phyloP scores from a whole-genome alignment of 345 rosid species.

The Aegle marmelos region DNA sequence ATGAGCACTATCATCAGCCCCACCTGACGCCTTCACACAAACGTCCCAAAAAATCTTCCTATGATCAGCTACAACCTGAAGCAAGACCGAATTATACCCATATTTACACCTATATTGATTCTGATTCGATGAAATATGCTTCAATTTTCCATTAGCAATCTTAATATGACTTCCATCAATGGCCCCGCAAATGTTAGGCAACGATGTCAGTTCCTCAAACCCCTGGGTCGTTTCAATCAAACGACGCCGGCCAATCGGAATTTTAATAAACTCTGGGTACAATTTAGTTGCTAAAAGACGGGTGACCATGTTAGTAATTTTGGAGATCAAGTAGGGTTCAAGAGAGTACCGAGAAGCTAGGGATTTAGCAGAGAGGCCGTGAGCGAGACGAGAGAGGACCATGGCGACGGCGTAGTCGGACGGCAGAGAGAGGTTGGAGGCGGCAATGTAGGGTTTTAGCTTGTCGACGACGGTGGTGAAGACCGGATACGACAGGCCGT shows the following conservation, averaged over 20 bases:
- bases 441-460: slow-evolving; percentile 81
- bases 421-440: slow-evolving; percentile 88
- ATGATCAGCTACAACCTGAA: slow-evolving; percentile 93
- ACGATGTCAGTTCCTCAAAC: slow-evolving; percentile 83
- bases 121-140: background rate
- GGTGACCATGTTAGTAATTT: slow-evolving; percentile 94
- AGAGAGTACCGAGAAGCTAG: slow-evolving; percentile 72
- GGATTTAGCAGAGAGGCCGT: slow-evolving; percentile 74
- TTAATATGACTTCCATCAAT: slow-evolving; percentile 76
- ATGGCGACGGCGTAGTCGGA: slow-evolving; percentile 94
- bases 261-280: slow-evolving; percentile 88
- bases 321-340: slow-evolving; percentile 87
- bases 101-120: slow-evolving; percentile 50
- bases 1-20: slow-evolving; percentile 74
- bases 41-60: slow-evolving; percentile 96
- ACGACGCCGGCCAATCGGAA: slow-evolving; percentile 80
- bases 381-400: slow-evolving; percentile 86
- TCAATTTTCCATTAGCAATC: slow-evolving; percentile 23
- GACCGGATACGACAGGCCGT: slow-evolving; percentile 86
- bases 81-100: slow-evolving; percentile 74
- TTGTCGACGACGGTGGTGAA: slow-evolving; percentile 90
- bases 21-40: slow-evolving; percentile 91
- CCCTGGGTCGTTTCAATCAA: slow-evolving; percentile 84
- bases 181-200: slow-evolving; percentile 93
- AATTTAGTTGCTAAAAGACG: slow-evolving; percentile 86